Base-by-base conservation (phyloP, 345 rosid genomes). In the Eutrema yunnanense region DNA sequence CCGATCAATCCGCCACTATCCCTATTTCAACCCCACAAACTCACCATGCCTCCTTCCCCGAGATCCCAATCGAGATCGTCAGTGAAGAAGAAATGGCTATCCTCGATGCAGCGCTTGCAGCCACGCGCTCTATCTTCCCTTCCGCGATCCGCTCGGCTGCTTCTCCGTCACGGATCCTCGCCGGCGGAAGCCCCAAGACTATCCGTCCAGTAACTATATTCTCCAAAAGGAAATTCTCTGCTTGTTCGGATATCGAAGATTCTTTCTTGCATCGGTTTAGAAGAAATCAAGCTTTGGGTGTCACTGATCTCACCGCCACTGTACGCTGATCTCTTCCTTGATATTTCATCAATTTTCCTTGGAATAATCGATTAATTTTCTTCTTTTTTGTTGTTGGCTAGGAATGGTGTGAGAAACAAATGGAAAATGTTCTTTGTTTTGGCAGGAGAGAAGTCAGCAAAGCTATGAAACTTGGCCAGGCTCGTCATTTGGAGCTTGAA, bases 381-480 rank as follows among this genome's bases (percentile, higher is more conserved):
- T 7, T 37, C 27, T 38, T 19, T 5, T 8, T 10, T 40, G 16
- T 34, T 53, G 6, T 42, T 73, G 3, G 30, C 49, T 69, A 92
- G 96, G 96, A 92, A 79, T 92, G 98, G 98, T 92, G 98, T 60
- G 92, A 88, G 74, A 92, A 90, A 70, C 83, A 86, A 77, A 84
- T 82, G 90, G 91, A 92, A 84, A 82, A 74, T 80, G 37, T 5
- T 69, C 88, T 92, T 56, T 78, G 50, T 38, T 62, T 63, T 22
- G 86, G 87, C 16, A 71, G 72, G 74, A 79, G 64, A 56, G 80
- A 60, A 78, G 72, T 65, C 3, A 90, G 16, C 29, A 77, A 83
- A 76, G 92, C 95, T 30, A 92, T 90, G 95, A 87, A 80, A 84
- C 83, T 78, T 52, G 98, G 98, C 0, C 73, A 14, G 4, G 91